A percentile compares a stretch with the other conserved stretches of the same genome.
These are phyloP conservation scores for Hypoxylon perforatum DNA, from an alignment of 495 filamentous ascomycete genomes.

Conservation along the genomic window DNA sequence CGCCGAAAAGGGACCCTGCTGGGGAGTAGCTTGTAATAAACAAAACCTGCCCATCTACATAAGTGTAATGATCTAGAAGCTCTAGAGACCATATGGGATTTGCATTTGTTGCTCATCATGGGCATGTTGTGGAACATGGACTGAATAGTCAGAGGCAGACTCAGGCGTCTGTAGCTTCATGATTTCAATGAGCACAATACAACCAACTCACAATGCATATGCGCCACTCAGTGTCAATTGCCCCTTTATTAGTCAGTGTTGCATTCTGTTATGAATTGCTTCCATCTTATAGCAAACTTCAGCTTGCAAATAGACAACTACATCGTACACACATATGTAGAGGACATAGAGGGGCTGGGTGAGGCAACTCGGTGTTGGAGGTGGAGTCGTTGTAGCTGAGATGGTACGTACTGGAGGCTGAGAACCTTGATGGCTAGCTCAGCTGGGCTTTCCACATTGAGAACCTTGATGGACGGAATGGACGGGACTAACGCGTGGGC, in stretches of 20 bases:
- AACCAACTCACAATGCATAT: background rate
- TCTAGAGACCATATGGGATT: background rate
- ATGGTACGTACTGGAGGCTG: slow-evolving; percentile 41
- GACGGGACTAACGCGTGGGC: slow-evolving; percentile 16
- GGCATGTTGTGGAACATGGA: background rate
- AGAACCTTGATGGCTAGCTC: slow-evolving; percentile 44
- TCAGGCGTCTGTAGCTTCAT: too few relatives aligned
- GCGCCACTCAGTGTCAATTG: background rate
- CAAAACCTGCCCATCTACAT: background rate
- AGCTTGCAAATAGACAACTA: background rate
- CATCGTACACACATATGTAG: background rate
- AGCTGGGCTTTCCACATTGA: slow-evolving; percentile 24
- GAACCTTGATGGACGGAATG: slow-evolving; percentile 41
- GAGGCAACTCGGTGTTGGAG: background rate
- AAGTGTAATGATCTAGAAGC: slow-evolving; percentile 2
- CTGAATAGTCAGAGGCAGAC: background rate
- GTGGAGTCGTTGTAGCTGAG: background rate
- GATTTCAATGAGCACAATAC: background rate
- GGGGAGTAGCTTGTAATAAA: slow-evolving; percentile 16
- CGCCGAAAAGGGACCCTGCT: slow-evolving; percentile 25
- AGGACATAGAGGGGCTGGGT: background rate
- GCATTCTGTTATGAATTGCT: background rate
- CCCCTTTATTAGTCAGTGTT: too few relatives aligned
- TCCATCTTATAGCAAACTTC: background rate
- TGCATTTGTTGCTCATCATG: background rate